These are phyloP conservation scores for Sutorius eximius DNA, from an alignment of 1,284 basidiomycete genomes.

Conservation along the genomic window DNA sequence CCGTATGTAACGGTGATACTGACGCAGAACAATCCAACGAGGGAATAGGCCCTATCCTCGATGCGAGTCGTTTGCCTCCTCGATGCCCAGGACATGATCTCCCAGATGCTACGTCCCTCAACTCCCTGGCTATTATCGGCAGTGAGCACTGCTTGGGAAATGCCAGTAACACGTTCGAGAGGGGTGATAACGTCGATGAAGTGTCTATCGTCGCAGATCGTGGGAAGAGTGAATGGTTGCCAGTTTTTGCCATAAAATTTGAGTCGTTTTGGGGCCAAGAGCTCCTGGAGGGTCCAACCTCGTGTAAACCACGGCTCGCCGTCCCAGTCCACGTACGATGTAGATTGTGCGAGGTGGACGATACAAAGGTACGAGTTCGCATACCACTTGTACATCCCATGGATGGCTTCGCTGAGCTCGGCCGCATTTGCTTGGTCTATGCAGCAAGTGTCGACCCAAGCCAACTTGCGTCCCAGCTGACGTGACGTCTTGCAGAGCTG, in stretches of 20 bases:
- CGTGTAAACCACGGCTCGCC: conserved; percentile 17
- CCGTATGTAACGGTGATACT: conserved; percentile 15
- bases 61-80: conserved; percentile 11
- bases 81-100: conserved; percentile 25
- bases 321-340: background rate
- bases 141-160: background rate
- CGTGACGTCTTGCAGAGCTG: background rate
- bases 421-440: background rate
- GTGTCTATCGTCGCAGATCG: background rate
- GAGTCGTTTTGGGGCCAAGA: conserved; percentile 13
- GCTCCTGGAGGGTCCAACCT: conserved; percentile 14
- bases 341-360: conserved; percentile 12
- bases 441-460: background rate
- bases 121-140: conserved; percentile 11
- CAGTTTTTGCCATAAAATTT: conserved; percentile 18
- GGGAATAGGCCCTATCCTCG: conserved; percentile 18
- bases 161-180: conserved; percentile 1
- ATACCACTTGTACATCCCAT: background rate
- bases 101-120: conserved; percentile 7
- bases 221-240: background rate
- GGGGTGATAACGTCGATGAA: background rate
- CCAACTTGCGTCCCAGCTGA: background rate
- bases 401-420: background rate
- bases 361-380: conserved; percentile 7
- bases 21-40: conserved; percentile 15